These are phyloP conservation scores for Leucaena leucocephala DNA, from an alignment of 306 rosid genomes.

Conservation along the genomic window DNA sequence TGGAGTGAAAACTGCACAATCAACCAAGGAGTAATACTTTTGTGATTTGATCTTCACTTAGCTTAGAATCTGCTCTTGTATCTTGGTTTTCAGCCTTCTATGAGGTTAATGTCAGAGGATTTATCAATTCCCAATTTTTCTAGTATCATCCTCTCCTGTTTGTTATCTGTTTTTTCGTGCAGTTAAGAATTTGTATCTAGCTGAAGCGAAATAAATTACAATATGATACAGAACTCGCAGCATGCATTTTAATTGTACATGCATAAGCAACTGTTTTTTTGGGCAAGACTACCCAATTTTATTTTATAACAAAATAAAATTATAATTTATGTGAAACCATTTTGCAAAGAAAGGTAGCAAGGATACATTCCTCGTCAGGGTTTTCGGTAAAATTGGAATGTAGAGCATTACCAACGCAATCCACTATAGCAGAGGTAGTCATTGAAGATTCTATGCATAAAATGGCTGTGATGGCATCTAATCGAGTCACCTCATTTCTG, in stretches of 20 bases:
- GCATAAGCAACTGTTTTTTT: neutral
- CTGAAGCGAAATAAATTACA: constrained; percentile 32
- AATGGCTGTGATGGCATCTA: constrained; percentile 88
- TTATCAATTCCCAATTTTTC: constrained; percentile 63
- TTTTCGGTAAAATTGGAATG: constrained; percentile 92
- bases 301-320: neutral
- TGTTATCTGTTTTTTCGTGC: constrained; percentile 52
- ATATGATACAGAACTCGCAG: constrained; percentile 12
- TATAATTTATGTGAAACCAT: neutral
- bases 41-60: neutral
- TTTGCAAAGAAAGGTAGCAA: constrained; percentile 45
- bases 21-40: constrained; percentile 21
- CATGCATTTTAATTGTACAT: constrained; percentile 9
- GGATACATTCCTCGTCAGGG: constrained; percentile 96
- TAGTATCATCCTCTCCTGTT: constrained; percentile 75
- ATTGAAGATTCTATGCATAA: constrained; percentile 93
- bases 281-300: neutral
- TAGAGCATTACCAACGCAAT: constrained; percentile 91
- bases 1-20: constrained; percentile 9
- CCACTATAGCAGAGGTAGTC: constrained; percentile 95
- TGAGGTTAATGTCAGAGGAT: constrained; percentile 45
- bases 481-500: constrained; percentile 89
- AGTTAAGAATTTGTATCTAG: constrained; percentile 44
- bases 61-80: constrained; percentile 24
- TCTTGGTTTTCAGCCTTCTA: constrained; percentile 37